Evolutionary conservation across 176 grass and related monocot species (phyloP).

Genomic region (Metroxylon sagu): DNA sequence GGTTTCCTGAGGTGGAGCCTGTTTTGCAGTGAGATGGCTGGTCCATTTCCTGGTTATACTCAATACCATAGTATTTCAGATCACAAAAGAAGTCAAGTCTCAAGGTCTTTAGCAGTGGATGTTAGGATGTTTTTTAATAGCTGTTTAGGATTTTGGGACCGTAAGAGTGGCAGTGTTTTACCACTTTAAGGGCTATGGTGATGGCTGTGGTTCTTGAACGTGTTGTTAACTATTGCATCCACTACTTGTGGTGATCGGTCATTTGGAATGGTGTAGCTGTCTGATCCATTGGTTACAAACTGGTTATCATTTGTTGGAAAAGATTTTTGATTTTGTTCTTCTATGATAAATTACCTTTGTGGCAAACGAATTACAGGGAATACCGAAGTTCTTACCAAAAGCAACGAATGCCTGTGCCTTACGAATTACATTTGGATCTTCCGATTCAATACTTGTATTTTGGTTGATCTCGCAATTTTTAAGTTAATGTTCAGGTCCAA

Average conservation of each 20-base stretch:
- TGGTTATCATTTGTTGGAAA: too few species aligned
- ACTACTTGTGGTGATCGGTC: slow-evolving; percentile 7
- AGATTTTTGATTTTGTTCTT: too few species aligned
- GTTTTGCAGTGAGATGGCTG: slow-evolving; percentile 7
- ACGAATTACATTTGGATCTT: too few species aligned
- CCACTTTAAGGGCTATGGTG: not conserved
- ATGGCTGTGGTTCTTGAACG: slow-evolving; percentile 30
- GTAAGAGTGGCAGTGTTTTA: slow-evolving; percentile 18
- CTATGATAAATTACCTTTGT: too few species aligned
- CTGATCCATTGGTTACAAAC: too few species aligned
- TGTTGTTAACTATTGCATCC: slow-evolving; percentile 20
- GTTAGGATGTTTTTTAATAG: slow-evolving; percentile 33
- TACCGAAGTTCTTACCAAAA: too few species aligned
- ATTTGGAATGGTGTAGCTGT: too few species aligned
- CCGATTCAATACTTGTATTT: too few species aligned
- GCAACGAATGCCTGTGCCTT: too few species aligned
- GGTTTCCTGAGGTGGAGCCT: slow-evolving; percentile 29
- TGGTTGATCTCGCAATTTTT: too few species aligned
- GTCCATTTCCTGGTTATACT: slow-evolving; percentile 27
- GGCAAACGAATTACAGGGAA: too few species aligned
- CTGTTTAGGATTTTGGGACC: slow-evolving; percentile 18
- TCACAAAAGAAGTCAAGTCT: slow-evolving; percentile 19
- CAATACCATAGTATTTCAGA: slow-evolving; percentile 31
- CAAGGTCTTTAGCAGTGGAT: slow-evolving; percentile 18
- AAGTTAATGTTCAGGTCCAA: too few species aligned